Percentiles rank a stretch among this genome's conserved stretches.
phyloP scores from a whole-genome alignment of 176 grass and related monocot genomes.

The Hordeum vulgare region DNA sequence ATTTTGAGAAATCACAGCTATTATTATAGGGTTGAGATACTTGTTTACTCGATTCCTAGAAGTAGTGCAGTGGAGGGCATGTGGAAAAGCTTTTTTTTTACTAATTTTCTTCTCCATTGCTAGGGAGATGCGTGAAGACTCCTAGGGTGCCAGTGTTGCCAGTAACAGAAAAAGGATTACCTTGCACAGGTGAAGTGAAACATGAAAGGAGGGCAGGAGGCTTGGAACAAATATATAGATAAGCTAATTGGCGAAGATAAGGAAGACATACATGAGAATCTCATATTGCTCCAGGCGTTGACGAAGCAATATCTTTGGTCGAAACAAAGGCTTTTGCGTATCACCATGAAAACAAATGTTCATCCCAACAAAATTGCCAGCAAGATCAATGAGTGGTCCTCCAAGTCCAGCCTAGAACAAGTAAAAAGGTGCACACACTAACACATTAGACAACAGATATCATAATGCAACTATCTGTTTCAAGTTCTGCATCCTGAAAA shows the following conservation, averaged over 20 bases:
- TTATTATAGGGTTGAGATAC: not conserved
- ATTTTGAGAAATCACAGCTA: no score
- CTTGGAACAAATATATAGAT: constrained; percentile 5
- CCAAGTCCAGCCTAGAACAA: constrained; percentile 30
- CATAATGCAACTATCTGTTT: not conserved
- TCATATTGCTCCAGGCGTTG: not conserved
- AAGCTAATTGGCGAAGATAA: not conserved
- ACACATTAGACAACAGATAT: not conserved
- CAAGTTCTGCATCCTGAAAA: not conserved
- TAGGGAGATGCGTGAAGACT: not conserved
- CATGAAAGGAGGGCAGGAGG: not conserved
- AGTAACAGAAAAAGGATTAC: not conserved
- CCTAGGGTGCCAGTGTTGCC: not conserved
- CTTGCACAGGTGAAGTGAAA: not conserved
- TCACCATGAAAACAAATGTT: not conserved
- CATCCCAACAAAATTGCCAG: not conserved
- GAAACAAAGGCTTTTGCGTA: not conserved
- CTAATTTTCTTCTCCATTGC: not conserved
- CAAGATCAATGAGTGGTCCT: not conserved
- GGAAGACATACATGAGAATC: not conserved
- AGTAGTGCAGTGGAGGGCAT: not conserved
- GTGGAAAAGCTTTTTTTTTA: not conserved
- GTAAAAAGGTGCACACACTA: not conserved
- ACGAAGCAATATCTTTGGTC: not conserved
- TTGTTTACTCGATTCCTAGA: not conserved